These are phyloP conservation scores for Citrullus mucosospermus DNA, from an alignment of 306 rosid species.

Conservation along the genomic window DNA sequence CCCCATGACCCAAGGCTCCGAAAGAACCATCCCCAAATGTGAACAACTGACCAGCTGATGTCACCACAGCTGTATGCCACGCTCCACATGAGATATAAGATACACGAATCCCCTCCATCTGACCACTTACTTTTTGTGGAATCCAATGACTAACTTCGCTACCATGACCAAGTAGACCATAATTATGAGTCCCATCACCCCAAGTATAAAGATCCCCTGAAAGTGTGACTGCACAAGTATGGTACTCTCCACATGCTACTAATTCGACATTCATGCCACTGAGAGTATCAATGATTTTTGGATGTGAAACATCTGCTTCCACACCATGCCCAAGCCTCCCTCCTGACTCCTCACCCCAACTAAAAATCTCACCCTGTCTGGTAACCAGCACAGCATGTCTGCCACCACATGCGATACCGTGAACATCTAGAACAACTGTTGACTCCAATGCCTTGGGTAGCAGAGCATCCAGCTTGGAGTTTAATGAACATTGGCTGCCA, in stretches of 20 bases:
- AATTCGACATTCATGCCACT: slow-evolving; percentile 58
- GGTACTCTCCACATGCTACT: slow-evolving; percentile 93
- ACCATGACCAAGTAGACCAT: slow-evolving; percentile 82
- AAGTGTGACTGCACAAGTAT: slow-evolving; percentile 80
- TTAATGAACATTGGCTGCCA: slow-evolving; percentile 27
- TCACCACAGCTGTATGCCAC: slow-evolving; percentile 89
- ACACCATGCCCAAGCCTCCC: slow-evolving; percentile 98
- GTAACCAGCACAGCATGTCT: slow-evolving; percentile 74
- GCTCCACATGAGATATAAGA: slow-evolving; percentile 84
- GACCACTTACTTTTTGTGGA: slow-evolving; percentile 71
- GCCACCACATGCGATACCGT: slow-evolving; percentile 74
- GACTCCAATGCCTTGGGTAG: slow-evolving; percentile 86
- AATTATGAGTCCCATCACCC: slow-evolving; percentile 74
- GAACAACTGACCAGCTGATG: slow-evolving; percentile 79
- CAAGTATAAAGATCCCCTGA: slow-evolving; percentile 93
- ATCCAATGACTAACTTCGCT: slow-evolving; percentile 75
- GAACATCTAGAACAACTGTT: slow-evolving; percentile 74
- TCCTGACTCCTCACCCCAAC: slow-evolving; percentile 96
- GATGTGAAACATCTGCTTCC: slow-evolving; percentile 66
- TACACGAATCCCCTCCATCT: slow-evolving; percentile 55
- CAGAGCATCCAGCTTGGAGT: slow-evolving; percentile 56
- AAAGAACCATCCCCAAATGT: slow-evolving; percentile 98
- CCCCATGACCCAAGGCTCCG: slow-evolving; percentile 95
- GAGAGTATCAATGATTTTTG: slow-evolving; percentile 59
- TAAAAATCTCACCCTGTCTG: slow-evolving; percentile 82